phyloP scores from a whole-genome alignment of 768 basidiomycete genomes.

The Daedaleopsis nitida region DNA sequence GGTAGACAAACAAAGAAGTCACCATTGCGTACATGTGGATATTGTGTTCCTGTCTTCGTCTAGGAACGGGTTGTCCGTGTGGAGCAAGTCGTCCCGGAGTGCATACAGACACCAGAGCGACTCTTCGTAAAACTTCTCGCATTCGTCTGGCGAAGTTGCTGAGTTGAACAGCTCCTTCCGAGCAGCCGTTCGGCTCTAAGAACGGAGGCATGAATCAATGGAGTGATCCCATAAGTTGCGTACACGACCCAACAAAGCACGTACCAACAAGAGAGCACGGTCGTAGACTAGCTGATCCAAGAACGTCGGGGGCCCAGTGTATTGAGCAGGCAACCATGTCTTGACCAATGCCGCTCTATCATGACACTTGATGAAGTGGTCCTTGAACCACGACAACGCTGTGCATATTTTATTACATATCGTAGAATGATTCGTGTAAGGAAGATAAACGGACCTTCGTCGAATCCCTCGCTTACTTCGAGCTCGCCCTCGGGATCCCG shows the following conservation, averaged over 20 bases:
- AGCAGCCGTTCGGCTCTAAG: constrained; percentile 89
- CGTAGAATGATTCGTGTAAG: not conserved
- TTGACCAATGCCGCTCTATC: constrained; percentile 88
- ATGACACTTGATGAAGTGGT: constrained; percentile 92
- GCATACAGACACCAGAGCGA: constrained; percentile 93
- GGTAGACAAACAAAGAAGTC: too few relatives aligned
- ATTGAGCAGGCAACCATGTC: constrained; percentile 84
- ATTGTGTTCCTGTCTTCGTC: constrained; percentile 83
- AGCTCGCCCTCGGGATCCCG: constrained; percentile 75
- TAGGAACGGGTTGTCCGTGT: constrained; percentile 81
- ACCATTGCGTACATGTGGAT: constrained; percentile 59
- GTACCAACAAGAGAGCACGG: constrained; percentile 80
- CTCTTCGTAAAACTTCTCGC: constrained; percentile 93
- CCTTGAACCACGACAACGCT: constrained; percentile 91
- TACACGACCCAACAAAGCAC: constrained; percentile 31
- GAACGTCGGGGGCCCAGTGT: constrained; percentile 80
- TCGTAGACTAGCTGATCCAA: constrained; percentile 93
- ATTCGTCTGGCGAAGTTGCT: constrained; percentile 73
- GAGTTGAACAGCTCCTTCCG: constrained; percentile 87
- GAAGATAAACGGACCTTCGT: constrained; percentile 56
- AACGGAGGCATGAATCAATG: not conserved
- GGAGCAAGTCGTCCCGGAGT: constrained; percentile 84
- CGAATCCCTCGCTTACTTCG: constrained; percentile 76
- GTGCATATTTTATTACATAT: not conserved
- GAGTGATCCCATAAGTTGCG: not conserved